These are phyloP conservation scores for Pistacia integerrima DNA, from an alignment of 345 rosid genomes.

Conservation along the genomic window DNA sequence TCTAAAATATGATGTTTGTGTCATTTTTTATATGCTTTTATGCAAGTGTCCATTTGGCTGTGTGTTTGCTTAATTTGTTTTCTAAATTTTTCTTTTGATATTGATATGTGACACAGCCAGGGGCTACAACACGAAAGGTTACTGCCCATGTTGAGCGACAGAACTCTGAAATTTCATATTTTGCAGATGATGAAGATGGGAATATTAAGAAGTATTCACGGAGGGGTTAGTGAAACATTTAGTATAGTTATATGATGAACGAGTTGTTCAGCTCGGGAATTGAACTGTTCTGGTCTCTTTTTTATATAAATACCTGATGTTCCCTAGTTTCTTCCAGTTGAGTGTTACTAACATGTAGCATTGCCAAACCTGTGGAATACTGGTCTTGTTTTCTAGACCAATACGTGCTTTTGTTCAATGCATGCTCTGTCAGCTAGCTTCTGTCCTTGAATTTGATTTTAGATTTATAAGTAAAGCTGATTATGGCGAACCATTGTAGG, in stretches of 20 bases:
- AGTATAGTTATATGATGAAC: background rate
- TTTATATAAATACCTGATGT: background rate
- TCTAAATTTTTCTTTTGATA: constrained; percentile 17
- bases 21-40: constrained; percentile 5
- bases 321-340: background rate
- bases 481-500: constrained; percentile 44
- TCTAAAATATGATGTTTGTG: background rate
- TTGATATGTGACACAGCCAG: constrained; percentile 52
- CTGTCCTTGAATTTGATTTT: background rate
- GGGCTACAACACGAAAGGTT: constrained; percentile 86
- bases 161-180: constrained; percentile 74
- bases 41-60: constrained; percentile 11
- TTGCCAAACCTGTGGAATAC: background rate
- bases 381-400: background rate
- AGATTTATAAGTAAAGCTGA: constrained; percentile 9
- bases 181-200: constrained; percentile 95
- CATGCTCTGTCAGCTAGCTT: background rate
- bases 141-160: constrained; percentile 69
- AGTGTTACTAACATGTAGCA: background rate
- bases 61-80: constrained; percentile 4
- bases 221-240: constrained; percentile 63
- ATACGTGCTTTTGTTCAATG: constrained; percentile 9
- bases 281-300: background rate
- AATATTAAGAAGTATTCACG: constrained; percentile 78
- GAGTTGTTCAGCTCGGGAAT: background rate